Base-by-base conservation (phyloP, 148 eudicot genomes). In the Fagopyrum tataricum region DNA sequence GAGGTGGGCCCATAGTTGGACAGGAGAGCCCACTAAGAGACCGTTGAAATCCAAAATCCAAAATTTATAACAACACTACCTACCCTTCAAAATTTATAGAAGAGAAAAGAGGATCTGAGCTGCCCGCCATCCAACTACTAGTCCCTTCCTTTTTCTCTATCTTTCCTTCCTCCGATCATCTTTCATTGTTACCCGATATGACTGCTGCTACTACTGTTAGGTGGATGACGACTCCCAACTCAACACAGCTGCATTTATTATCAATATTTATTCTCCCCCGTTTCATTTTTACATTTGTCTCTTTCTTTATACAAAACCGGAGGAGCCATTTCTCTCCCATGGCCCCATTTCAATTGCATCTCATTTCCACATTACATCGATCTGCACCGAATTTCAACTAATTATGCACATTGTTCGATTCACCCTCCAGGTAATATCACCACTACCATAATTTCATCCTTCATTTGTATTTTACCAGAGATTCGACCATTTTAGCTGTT, bases 71-170 rank as follows among this genome's bases (percentile, higher is more conserved):
- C 37, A 31, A 3, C 37, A 31, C 37, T 31, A 31, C 26, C 69
- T 64, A 64, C 69, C 69, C 42, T 64, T 64, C 69, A 64, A 64
- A 64, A 56, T 64, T 0, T 20, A 64, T 42, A 14, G 7, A 15
- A 15, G 17, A 31, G 37, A 31, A 31, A 31, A 31, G 37, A 39
- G 20, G 10, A 8, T 43, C 13, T 64, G 43, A 18, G 44, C 20
- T 64, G 68, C 68, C 43, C 68, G 68, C 68, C 68, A 62, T 26
- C 40, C 42, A 62, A 31, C 68, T 7, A 64, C 69, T 43, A 15
- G 69, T 64, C 69, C 39, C 69, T 37, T 64, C 10, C 39, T 39
- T 46, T 46, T 46, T 46, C 13, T 13, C 69, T 26, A 64, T 37
- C 69, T 64, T 43, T 64, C 69, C 42, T 62, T 46, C 49, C 15